Base-by-base conservation (phyloP, 768 basidiomycete genomes). In the Asterophora lycoperdoides region DNA sequence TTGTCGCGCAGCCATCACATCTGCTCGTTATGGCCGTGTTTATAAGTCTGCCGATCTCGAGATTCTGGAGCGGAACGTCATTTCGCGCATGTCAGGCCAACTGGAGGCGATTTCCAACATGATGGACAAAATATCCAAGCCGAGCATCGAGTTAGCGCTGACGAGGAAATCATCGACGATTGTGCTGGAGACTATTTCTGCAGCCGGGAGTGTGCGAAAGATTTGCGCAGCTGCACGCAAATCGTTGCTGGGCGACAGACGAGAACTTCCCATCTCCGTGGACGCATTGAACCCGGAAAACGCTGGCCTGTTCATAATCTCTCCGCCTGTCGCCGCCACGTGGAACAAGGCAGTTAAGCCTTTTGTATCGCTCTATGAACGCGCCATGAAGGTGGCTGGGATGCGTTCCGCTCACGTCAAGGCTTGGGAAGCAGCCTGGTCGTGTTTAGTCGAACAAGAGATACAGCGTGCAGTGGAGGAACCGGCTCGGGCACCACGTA, bases 31-130 rank as follows among this genome's bases (percentile, higher is more conserved):
- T 54, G 77, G 82, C 6, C 75, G 83, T 3, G 64, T 78, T 30
- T 73, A 71, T 58, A 88, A 86, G 59, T 74, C 79, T 7, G 81
- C 83, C 0, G 71, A 77, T 39, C 64, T 89, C 39, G 84, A 85
- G 52, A 78, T 86, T 6, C 56, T 85, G 46, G 86, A 86, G 58
- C 72, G 73, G 48, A 85, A 86, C 49, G 71, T 84, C 17, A 77
- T 78, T 0, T 69, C 68, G 30, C 66, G 66, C 15, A 79, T 82
- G 76, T 75, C 77, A 0, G 60, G 60, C 15, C 65, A 68, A 8
- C 71, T 83, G n/a, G 54, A 53, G 30, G 51, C 47, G 2, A 57
- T 71, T 8, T 62, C 64, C 7, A 46, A 43, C 1, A 50, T 57
- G 4, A 60, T 76, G 45, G 58, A 61, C 20, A 41, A 52, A 2